Percentiles rank a stretch among this genome's conserved stretches.
These are phyloP conservation scores for Tubosaeta sp. DNA, from an alignment of 768 basidiomycete species.

Conservation along the genomic window DNA sequence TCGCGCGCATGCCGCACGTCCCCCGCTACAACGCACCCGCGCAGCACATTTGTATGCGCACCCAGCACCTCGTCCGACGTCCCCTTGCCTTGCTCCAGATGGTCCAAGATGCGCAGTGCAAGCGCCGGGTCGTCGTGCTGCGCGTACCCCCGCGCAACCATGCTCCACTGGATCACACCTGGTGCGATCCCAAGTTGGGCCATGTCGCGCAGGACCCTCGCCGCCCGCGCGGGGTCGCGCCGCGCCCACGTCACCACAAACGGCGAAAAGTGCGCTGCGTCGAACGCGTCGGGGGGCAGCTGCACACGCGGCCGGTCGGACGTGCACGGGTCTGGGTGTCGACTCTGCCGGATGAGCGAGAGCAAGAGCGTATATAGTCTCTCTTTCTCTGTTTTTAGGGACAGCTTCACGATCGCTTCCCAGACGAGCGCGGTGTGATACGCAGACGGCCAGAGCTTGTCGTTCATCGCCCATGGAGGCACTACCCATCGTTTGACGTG, in stretches of 20 bases:
- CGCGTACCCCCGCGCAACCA: slow-evolving; percentile 45
- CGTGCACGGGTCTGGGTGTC: neutral
- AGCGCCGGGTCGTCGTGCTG: slow-evolving; percentile 31
- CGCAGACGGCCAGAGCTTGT: slow-evolving; percentile 30
- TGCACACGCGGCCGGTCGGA: slow-evolving; percentile 4
- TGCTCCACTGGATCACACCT: slow-evolving; percentile 44
- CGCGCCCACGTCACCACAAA: slow-evolving; percentile 45
- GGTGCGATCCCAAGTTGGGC: slow-evolving; percentile 41
- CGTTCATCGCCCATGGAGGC: neutral
- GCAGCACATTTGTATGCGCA: slow-evolving; percentile 36
- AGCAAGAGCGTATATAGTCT: slow-evolving; percentile 45
- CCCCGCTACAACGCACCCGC: slow-evolving; percentile 33
- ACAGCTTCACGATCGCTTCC: slow-evolving; percentile 27
- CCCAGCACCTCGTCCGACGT: slow-evolving; percentile 23
- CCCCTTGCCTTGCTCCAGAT: slow-evolving; percentile 23
- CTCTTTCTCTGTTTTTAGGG: slow-evolving; percentile 23
- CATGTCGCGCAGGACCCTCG: slow-evolving; percentile 52
- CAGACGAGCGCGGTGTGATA: slow-evolving; percentile 35
- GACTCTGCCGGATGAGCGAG: slow-evolving; percentile 12
- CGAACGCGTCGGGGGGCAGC: slow-evolving; percentile 29
- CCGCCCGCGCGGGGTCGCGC: slow-evolving; percentile 28
- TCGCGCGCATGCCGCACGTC: slow-evolving; percentile 29
- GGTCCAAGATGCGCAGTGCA: slow-evolving; percentile 40
- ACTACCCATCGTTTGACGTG: neutral
- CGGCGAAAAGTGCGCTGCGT: slow-evolving; percentile 44